A percentile compares a stretch with the other conserved stretches of the same genome.
Evolutionary conservation across 139 green algal genomes (phyloP).

Genomic region (Chlamydomonas asymmetrica): DNA sequence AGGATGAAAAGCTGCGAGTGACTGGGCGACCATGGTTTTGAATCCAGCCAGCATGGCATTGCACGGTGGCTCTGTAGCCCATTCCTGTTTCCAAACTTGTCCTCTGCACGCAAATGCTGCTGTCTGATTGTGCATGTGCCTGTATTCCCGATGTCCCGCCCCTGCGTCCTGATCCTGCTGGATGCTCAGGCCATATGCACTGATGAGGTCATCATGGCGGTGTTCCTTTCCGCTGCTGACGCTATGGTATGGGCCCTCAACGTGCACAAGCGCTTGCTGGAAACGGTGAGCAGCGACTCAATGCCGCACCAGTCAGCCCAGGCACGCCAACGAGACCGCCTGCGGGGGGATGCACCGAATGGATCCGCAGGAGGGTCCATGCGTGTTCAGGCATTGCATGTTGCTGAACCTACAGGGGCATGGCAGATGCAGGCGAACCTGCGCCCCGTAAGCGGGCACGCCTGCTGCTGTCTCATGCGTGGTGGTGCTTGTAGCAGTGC

Average conservation of each 20-base stretch:
- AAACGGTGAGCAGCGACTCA: too few relatives aligned
- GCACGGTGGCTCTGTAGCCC: neutral
- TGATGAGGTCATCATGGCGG: conserved; percentile 13
- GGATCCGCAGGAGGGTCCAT: too few relatives aligned
- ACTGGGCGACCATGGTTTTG: neutral
- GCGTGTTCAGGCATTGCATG: too few relatives aligned
- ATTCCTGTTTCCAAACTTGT: neutral
- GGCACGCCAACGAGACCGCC: too few relatives aligned
- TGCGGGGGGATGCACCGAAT: too few relatives aligned
- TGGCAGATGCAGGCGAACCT: too few relatives aligned
- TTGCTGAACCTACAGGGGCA: too few relatives aligned
- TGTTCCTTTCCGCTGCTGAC: conserved; percentile 21
- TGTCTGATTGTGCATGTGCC: neutral
- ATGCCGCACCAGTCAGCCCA: too few relatives aligned
- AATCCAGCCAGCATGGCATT: neutral
- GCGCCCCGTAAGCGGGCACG: too few relatives aligned
- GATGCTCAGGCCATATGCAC: neutral
- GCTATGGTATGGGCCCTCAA: conserved; percentile 32
- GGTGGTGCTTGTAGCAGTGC: too few relatives aligned
- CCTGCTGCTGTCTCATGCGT: too few relatives aligned
- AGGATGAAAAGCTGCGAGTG: too few relatives aligned
- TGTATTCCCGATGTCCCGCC: neutral
- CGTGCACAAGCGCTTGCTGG: conserved; percentile 24
- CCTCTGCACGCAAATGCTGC: neutral
- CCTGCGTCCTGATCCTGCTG: neutral